Evolutionary conservation across 176 grass and related monocot genomes (phyloP).

Genomic region (Rhynchospora pubera): DNA sequence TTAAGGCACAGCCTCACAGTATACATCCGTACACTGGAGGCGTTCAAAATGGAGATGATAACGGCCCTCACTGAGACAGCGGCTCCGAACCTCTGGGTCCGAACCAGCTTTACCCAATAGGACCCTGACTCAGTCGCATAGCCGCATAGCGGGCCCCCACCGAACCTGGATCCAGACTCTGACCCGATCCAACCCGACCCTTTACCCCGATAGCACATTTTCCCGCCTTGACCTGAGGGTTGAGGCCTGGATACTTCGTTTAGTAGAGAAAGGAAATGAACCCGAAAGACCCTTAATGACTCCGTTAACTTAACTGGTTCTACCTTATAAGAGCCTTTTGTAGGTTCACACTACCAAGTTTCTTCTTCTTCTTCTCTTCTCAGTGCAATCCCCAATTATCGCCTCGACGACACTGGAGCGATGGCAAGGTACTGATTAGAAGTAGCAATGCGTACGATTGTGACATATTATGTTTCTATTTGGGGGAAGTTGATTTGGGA

Average conservation of each 20-base stretch:
- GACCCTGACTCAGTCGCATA: background rate
- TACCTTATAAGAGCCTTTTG: background rate
- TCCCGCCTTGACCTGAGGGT: background rate
- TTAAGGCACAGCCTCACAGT: background rate
- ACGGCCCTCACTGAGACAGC: background rate
- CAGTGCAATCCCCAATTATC: background rate
- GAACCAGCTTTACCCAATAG: background rate
- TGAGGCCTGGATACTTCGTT: background rate
- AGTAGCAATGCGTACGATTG: background rate
- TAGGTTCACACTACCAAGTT: constrained; percentile 5
- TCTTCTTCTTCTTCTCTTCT: background rate
- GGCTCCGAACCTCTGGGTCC: no score
- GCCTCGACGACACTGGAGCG: background rate
- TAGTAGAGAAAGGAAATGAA: constrained; percentile 8
- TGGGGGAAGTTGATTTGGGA: background rate
- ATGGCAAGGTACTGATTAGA: constrained; percentile 25
- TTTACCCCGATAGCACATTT: background rate
- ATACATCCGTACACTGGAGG: background rate
- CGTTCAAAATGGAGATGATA: background rate
- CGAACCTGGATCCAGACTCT: background rate
- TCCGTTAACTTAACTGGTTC: background rate
- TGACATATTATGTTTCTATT: background rate
- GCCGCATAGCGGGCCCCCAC: background rate
- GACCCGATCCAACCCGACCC: background rate
- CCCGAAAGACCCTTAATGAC: constrained; percentile 7